Evolutionary conservation across 768 basidiomycete species (phyloP), one percentile per base, ranked within the genome.

Genomic region (Lactifluus pinguis): DNA sequence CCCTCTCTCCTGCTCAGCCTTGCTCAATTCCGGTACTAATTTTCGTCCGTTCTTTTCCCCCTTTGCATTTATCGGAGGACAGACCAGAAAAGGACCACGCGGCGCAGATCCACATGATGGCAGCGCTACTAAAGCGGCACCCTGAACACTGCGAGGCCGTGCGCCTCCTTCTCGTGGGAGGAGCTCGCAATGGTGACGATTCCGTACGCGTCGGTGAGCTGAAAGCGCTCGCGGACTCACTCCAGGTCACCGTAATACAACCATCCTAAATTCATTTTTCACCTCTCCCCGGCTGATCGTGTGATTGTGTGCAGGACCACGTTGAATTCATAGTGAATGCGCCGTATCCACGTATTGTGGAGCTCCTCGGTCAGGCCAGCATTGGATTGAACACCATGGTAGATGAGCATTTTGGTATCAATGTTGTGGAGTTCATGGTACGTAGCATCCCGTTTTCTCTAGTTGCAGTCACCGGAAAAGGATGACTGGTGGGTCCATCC

Each of bases 341-440:
- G 0, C 75, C 88, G 4, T 98, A 88, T 65, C 69, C 83, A 0
- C 79, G 79, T 30, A 79, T 98, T 61, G 78, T 93, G 4, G 68
- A 72, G 6, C 85, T 87, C 80, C 77, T 99, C 2, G 83, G 86
- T 7, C 75, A 74, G 49, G 84, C 93, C 1, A 89, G 86, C 63
- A 79, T 98, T 15, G 95, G 95, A 0, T 70, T 98, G 29, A 95
- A 91, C 69, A 97, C 95, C 14, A 99, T 99, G 95, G 81, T 93
- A 0, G 94, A 98, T 69, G 95, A 99, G 72, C 95, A 99, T 71
- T 99, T 98, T 64, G 95, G 97, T 2, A 98, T 99, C 71, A 97
- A 94, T 67, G 80, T 99, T 41, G 95, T 99, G 8, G 95, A 99
- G 71, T 95, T 90, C 67, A 95, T 98, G 95, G 95, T 90, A 25